Percentiles rank a stretch among this genome's conserved stretches.
phyloP scores from a whole-genome alignment of 257 asterid species.

The Knoxia roxburghii region DNA sequence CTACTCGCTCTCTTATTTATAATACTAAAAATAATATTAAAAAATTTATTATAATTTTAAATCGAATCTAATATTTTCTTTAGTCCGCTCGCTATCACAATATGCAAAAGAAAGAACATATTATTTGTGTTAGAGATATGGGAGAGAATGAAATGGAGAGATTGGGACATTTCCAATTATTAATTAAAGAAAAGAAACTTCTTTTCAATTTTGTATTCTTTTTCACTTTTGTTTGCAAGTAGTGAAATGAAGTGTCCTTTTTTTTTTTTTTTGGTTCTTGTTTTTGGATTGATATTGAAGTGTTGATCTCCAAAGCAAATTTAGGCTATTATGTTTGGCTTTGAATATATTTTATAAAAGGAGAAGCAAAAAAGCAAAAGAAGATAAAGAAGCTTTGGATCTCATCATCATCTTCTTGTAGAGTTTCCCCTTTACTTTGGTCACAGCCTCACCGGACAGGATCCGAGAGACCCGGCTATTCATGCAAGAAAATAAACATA shows the following conservation, averaged over 20 bases:
- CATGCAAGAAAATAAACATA: background rate
- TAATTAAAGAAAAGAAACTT: conserved; percentile 25
- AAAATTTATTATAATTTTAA: too few relatives aligned
- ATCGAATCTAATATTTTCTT: too few relatives aligned
- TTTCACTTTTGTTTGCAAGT: conserved; percentile 13
- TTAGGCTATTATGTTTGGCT: conserved; percentile 7
- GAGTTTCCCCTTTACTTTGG: conserved; percentile 14
- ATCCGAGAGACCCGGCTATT: conserved; percentile 45
- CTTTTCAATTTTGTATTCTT: conserved; percentile 15
- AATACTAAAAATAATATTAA: background rate
- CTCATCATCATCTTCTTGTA: conserved; percentile 17
- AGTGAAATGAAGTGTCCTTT: background rate
- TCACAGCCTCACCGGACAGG: conserved; percentile 33
- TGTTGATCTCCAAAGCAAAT: conserved; percentile 9
- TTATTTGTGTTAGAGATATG: conserved; percentile 7
- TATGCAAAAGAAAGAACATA: conserved; percentile 5
- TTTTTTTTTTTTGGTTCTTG: background rate
- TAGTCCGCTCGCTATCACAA: too few relatives aligned
- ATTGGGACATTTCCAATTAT: conserved; percentile 20
- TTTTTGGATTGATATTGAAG: conserved; percentile 7
- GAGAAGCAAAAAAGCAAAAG: conserved; percentile 11
- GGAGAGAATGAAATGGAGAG: conserved; percentile 30
- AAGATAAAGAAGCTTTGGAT: conserved; percentile 31
- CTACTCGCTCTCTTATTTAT: background rate
- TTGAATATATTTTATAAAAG: background rate